Evolutionary conservation across 345 rosid species (phyloP), one percentile per base, ranked within the genome.

Genomic region (Psidium guajava): DNA sequence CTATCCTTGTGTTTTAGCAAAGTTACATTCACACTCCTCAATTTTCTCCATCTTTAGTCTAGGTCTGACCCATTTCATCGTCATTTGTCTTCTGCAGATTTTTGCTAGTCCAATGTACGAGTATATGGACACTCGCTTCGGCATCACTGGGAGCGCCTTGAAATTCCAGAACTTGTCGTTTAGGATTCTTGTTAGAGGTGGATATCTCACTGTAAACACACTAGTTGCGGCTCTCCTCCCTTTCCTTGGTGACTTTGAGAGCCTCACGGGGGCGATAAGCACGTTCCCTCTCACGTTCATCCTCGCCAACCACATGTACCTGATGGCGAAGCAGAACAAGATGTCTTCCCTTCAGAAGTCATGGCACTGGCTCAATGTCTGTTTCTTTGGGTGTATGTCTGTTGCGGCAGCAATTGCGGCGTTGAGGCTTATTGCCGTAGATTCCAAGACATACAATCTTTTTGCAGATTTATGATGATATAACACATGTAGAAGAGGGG

Each of bases 81-180:
- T 18, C 28, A 28, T 51, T 42, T 22, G 32, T 57, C 40, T 73
- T 82, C 11, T 73, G 86, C 83, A 97, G 99, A 97, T 97, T 81
- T 96, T 96, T 75, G 99, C 99, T 0, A 97, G 98, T 88, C 99
- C 99, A 53, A 93, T 93, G 88, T 97, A 97, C 44, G 98, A 96
- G 88, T 97, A 90, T 77, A 82, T 97, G 93, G 99, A 97, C 89
- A 96, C 99, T 10, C 93, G 86, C 92, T 96, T 85, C 42, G 96
- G 97, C 40, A 89, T 96, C 80, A 91, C 85, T 81, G 99, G 99
- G 83, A 94, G 89, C 83, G 90, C 98, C 16, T 64, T 93, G 32
- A 89, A 92, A 3, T 44, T 90, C 22, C 87, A 86, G 55, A 97
- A 95, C 87, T 82, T 95, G 86, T 47, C 91, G 2, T 96, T 96